Base-by-base conservation (phyloP, 352 stramenopile species). In the Achlya hypogyna region DNA sequence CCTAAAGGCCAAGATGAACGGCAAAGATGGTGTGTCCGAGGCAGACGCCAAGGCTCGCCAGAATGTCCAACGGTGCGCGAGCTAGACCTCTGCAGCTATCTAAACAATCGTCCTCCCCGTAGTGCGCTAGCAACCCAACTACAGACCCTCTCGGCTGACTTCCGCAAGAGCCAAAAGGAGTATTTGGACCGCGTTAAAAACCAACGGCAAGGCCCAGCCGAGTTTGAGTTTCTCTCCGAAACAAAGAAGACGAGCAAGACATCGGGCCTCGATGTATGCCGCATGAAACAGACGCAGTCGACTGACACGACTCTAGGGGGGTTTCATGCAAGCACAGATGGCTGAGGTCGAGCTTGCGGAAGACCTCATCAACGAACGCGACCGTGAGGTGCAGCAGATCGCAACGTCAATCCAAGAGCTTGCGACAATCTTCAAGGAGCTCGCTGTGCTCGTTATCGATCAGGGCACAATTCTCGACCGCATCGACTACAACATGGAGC, bases 401-500 rank as follows among this genome's bases (percentile, higher is more conserved):
- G 97, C 97, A 23, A 96, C 97, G 68, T 98, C 87, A 49, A 99
- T 99, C 75, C 97, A 99, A 70, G 98, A 99, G 77, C 78, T 99
- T 20, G 96, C 96, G 38, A 90, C 91, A 56, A 99, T 99, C 76
- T 99, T 99, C 86, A 99, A 99, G 76, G 98, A 99, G 78, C 79
- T 99, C 10, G 96, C 96, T 0, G 96, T 99, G 52, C 84, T 99
- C 34, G 98, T 99, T 20, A 99, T 99, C 79, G 98, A 99, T 78
- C 97, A 99, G 76, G 97, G 97, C 63, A 99, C 98, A 25, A 99
- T 99, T 65, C 82, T 99, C 20, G 98, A 99, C 82, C 91, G 98
- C 32, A 99, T 99, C 76, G 98, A 99, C 81, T 99, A 99, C 82
- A 99, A 99, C 77, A 99, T 99, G 97, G 97, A 99, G 75, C 93